A percentile compares a stretch with the other conserved stretches of the same genome.
These are phyloP conservation scores for Kluyveromyces siamensis DNA, from an alignment of 805 yeast species.

Conservation along the genomic window DNA sequence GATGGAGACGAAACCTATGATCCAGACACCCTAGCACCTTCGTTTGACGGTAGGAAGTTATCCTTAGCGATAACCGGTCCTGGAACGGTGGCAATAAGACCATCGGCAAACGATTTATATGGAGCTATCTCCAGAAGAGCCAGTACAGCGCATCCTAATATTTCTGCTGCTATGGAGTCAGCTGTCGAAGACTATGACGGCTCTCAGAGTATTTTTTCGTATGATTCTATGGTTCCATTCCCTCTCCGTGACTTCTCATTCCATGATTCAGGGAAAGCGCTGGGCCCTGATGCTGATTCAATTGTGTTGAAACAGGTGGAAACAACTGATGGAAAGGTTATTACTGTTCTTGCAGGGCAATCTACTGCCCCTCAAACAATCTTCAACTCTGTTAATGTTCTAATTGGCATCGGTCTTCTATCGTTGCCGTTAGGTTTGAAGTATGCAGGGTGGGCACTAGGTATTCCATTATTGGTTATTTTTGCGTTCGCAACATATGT, in stretches of 20 bases:
- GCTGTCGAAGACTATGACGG: conserved; percentile 34
- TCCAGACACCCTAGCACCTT: conserved; percentile 59
- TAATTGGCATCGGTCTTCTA: conserved; percentile 68
- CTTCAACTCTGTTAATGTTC: conserved; percentile 67
- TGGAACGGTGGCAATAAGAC: conserved; percentile 18
- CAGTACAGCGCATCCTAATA: not conserved
- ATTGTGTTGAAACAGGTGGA: conserved; percentile 55
- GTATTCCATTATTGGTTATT: conserved; percentile 44
- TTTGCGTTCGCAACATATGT: conserved; percentile 66
- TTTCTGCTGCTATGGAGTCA: conserved; percentile 8
- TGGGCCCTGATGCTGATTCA: conserved; percentile 39
- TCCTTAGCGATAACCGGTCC: conserved; percentile 39
- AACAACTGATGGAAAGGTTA: conserved; percentile 57
- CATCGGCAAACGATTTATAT: conserved; percentile 18
- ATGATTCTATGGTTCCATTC: conserved; percentile 23
- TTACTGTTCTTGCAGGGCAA: conserved; percentile 70
- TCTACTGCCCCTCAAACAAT: conserved; percentile 73
- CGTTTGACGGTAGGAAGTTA: conserved; percentile 52
- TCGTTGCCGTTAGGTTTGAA: conserved; percentile 64
- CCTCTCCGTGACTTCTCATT: conserved; percentile 33
- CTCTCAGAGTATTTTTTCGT: conserved; percentile 28
- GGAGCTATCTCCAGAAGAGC: conserved; percentile 2
- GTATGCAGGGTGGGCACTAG: conserved; percentile 64
- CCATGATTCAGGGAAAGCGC: conserved; percentile 32
- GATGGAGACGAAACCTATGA: conserved; percentile 58